Percentiles rank a stretch among this genome's conserved stretches.
Conservation (phyloP, 129 eudicot genomes). For the Rutidosis leptorrhynchoides region DNA sequence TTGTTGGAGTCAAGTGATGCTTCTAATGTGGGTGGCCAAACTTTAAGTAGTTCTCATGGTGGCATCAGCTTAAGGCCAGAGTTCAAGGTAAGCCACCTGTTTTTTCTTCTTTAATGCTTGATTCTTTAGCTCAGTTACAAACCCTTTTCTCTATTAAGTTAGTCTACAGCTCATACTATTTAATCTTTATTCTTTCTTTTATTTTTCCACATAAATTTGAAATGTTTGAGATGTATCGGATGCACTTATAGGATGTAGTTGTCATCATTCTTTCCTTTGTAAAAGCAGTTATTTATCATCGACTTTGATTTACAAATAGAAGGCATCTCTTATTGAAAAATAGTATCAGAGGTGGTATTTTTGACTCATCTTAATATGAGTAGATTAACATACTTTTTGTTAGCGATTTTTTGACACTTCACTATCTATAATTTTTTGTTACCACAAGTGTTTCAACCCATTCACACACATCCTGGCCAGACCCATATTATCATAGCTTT, state of each 20-base stretch:
- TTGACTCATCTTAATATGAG: neutral
- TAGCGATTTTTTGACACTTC: neutral
- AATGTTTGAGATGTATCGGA: neutral
- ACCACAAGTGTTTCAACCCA: neutral
- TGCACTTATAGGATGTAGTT: neutral
- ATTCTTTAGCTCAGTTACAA: neutral
- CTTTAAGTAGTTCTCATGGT: slow-evolving; percentile 27
- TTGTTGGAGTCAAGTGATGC: slow-evolving; percentile 38
- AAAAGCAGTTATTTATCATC: neutral
- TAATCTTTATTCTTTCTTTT: neutral
- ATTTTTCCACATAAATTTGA: neutral
- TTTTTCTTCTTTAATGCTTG: slow-evolving; percentile 14
- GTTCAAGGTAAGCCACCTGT: slow-evolving; percentile 46
- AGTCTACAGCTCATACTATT: slow-evolving; percentile 7
- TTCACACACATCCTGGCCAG: neutral
- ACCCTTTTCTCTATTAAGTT: slow-evolving; percentile 1
- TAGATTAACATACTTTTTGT: neutral
- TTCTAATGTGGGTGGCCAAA: slow-evolving; percentile 28
- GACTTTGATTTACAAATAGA: neutral
- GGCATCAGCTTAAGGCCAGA: slow-evolving; percentile 33
- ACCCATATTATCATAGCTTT: neutral
- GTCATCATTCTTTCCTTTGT: neutral
- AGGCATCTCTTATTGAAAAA: neutral
- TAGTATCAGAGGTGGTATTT: neutral
- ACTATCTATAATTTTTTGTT: too few species aligned